Evolutionary conservation across 805 yeast species (phyloP), one percentile per base, ranked within the genome.

Genomic region (Candida taoyuanica): DNA sequence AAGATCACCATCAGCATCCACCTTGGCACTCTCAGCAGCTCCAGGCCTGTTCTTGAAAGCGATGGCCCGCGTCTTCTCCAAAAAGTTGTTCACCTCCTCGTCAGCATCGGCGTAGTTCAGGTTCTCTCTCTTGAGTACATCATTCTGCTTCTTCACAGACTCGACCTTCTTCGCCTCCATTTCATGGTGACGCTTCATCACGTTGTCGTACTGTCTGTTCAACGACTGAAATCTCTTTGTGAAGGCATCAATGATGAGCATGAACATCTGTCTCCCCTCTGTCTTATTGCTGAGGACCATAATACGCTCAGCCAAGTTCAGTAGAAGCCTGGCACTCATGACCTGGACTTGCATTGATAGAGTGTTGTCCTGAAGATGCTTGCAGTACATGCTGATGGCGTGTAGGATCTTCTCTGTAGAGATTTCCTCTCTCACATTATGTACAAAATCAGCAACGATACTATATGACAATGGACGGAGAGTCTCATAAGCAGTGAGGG

Each of bases 371-470:
- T 83, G 82, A 45, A 93, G 65, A 49, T 87, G 79, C 20, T 73
- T 74, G 53, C 95, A 82, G 55, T 87, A 93, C 40, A 86, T 81
- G 31, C 71, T 74, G 4, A 94, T 91, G 0, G 96, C 85, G 41
- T 82, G 79, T 81, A 95, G 81, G 9, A 93, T 82, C 56, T 87
- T 96, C 28, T 76, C 78, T 2, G 89, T 76, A 1, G 85, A 80
- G 37, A 93, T 65, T 48, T 89, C 94, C 34, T 80, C 74, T 49
- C 97, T 77, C 3, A 91, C 91, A 54, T 86, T 87, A 55, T 93
- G 98, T 37, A 93, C 83, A 51, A 94, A 81, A 56, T 93, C 99
- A 0, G 98, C 98, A 34, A 93, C 91, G 12, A 94, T 86, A 25
- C 94, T 84, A 59, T 89, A 93, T 0, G 98, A 98, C 53, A 93